Evolutionary conservation across 2,329 filamentous ascomycete species (phyloP).

Genomic region (Cladosporium sp.): DNA sequence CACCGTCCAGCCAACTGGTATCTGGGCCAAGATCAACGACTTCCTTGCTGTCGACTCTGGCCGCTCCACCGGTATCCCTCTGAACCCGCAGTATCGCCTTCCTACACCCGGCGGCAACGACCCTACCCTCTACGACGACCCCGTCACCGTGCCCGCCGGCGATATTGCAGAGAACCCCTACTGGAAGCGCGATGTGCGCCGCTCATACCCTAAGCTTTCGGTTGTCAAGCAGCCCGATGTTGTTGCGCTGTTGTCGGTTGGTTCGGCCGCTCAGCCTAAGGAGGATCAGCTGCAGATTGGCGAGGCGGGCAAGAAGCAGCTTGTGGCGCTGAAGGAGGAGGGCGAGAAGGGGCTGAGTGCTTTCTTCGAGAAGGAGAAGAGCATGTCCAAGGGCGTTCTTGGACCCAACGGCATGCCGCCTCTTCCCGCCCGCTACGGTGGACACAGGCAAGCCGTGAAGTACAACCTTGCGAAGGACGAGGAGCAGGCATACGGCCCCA

Average conservation of each 20-base stretch:
- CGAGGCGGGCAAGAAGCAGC: constrained; percentile 63
- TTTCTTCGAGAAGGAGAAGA: constrained; percentile 62
- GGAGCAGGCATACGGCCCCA: constrained; percentile 59
- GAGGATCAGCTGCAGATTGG: constrained; percentile 69
- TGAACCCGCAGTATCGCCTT: constrained; percentile 89
- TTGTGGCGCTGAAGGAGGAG: constrained; percentile 70
- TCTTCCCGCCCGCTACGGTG: constrained; percentile 51
- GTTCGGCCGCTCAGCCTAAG: constrained; percentile 73
- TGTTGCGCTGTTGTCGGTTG: constrained; percentile 76
- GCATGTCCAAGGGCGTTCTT: constrained; percentile 53
- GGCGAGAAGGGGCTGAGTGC: constrained; percentile 66
- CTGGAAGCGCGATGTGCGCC: constrained; percentile 87
- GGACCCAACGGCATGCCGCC: constrained; percentile 77
- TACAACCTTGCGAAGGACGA: constrained; percentile 63
- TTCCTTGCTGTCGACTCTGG: constrained; percentile 74
- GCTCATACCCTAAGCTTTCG: constrained; percentile 73
- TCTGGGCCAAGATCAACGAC: constrained; percentile 80
- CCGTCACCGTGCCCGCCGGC: constrained; percentile 73
- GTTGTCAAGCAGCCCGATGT: constrained; percentile 78
- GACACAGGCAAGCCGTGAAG: constrained; percentile 32
- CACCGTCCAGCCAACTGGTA: constrained; percentile 78
- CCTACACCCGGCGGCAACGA: constrained; percentile 70
- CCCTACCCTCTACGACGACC: constrained; percentile 69
- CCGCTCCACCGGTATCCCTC: constrained; percentile 83
- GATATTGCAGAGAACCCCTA: constrained; percentile 90